Conservation (phyloP, 2,329 filamentous ascomycete species). For the Graphilbum sp. region DNA sequence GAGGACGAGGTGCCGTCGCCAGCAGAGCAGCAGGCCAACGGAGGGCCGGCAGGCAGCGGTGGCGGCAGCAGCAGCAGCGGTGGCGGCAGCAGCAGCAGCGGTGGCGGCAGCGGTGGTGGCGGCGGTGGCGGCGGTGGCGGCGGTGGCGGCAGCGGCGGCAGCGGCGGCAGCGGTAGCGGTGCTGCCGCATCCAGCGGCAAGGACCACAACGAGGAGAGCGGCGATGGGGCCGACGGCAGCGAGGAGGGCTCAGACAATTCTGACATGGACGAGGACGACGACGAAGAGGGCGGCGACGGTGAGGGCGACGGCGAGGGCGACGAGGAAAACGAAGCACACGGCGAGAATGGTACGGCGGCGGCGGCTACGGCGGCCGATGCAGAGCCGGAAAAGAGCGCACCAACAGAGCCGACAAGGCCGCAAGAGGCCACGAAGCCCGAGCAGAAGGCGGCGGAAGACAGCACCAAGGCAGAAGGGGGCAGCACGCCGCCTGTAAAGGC, state of each 20-base stretch:
- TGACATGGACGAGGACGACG: constrained; percentile 9
- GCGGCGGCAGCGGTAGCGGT: no score
- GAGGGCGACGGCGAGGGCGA: constrained; percentile 2
- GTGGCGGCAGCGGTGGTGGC: no score
- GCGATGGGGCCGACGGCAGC: constrained; percentile 6
- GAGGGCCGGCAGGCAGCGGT: no score
- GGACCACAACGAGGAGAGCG: background rate
- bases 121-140: no score
- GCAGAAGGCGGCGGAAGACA: no score
- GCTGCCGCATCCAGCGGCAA: no score
- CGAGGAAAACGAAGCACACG: background rate
- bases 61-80: background rate
- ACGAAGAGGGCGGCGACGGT: constrained; percentile 5
- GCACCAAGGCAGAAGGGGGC: background rate
- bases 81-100: background rate
- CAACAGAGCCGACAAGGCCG: no score
- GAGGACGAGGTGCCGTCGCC: constrained; percentile 28
- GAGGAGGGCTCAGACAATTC: constrained; percentile 7
- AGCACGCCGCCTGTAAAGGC: background rate
- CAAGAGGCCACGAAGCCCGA: no score
- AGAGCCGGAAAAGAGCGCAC: constrained; percentile 1
- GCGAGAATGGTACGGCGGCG: background rate
- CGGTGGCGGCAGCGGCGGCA: no score
- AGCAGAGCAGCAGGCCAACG: no score
- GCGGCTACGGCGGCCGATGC: background rate